phyloP scores from a whole-genome alignment of 345 rosid genomes.

The Triadica sebifera region DNA sequence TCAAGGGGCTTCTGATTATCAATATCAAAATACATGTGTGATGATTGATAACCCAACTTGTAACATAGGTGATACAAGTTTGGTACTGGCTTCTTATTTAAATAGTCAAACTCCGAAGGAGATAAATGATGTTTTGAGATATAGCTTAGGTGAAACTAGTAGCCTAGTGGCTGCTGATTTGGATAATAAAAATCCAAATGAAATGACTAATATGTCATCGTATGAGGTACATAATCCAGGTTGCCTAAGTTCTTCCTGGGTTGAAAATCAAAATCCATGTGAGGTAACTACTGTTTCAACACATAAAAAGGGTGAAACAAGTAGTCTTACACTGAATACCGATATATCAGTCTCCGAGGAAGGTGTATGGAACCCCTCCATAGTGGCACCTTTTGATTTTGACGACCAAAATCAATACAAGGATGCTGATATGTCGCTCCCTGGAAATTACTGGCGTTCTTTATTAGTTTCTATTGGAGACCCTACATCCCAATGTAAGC shows the following conservation, averaged over 20 bases:
- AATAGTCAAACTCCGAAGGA: not conserved
- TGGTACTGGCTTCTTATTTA: not conserved
- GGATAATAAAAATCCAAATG: not conserved
- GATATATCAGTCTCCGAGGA: not conserved
- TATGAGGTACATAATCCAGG: not conserved
- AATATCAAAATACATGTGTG: not conserved
- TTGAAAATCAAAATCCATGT: conserved; percentile 1
- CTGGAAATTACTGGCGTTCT: not conserved
- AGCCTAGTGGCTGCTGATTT: not conserved
- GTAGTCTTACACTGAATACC: not conserved
- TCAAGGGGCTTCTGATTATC: not conserved
- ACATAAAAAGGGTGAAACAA: not conserved
- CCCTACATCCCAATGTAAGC: not conserved
- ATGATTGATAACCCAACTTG: not conserved
- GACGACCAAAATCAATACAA: not conserved
- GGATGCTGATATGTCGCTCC: not conserved
- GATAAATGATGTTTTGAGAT: too few relatives aligned
- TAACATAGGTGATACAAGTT: not conserved
- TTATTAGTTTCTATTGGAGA: not conserved
- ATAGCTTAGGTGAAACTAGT: too few relatives aligned
- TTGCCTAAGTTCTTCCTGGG: not conserved
- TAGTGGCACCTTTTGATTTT: too few relatives aligned
- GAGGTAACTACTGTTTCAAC: conserved; percentile 7
- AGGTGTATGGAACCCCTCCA: not conserved
- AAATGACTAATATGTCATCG: not conserved